A percentile compares a stretch with the other conserved stretches of the same genome.
phyloP scores from a whole-genome alignment of 2,329 filamentous ascomycete genomes.

The Aspergillus sp. region DNA sequence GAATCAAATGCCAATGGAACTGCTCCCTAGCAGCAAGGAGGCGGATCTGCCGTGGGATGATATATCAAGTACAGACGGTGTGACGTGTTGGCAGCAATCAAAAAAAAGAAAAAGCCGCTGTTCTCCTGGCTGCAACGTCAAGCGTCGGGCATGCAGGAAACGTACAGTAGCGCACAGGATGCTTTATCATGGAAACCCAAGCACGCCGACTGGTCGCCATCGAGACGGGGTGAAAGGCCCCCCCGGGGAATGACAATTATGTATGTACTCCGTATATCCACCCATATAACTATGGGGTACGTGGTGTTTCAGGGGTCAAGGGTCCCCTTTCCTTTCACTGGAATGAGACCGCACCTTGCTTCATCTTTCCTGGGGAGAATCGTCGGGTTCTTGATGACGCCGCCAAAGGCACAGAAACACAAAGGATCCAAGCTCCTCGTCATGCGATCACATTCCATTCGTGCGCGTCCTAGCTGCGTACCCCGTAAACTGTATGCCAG shows the following conservation, averaged over 20 bases:
- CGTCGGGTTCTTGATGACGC: neutral
- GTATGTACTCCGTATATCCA: neutral
- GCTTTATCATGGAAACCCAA: neutral
- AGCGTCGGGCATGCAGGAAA: neutral
- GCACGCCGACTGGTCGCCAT: neutral
- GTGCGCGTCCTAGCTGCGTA: no score
- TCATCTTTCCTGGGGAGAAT: neutral
- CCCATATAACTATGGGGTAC: neutral
- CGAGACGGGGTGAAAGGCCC: neutral
- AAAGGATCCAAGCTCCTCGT: neutral
- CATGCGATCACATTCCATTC: neutral
- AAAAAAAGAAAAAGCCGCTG: conserved; percentile 1
- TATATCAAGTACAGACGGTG: conserved; percentile 11
- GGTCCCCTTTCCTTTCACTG: neutral
- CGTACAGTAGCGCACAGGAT: neutral
- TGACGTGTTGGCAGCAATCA: conserved; percentile 14
- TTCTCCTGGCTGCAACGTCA: conserved; percentile 8
- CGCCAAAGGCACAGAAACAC: neutral
- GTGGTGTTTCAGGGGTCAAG: neutral
- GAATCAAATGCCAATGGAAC: neutral
- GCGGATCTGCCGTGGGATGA: neutral
- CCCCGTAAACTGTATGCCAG: no score
- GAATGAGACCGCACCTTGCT: neutral
- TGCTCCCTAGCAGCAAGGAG: conserved; percentile 7
- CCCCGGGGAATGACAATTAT: neutral